phyloP scores from a whole-genome alignment of 305 asterid species.

The Solanum aculeatissimum region DNA sequence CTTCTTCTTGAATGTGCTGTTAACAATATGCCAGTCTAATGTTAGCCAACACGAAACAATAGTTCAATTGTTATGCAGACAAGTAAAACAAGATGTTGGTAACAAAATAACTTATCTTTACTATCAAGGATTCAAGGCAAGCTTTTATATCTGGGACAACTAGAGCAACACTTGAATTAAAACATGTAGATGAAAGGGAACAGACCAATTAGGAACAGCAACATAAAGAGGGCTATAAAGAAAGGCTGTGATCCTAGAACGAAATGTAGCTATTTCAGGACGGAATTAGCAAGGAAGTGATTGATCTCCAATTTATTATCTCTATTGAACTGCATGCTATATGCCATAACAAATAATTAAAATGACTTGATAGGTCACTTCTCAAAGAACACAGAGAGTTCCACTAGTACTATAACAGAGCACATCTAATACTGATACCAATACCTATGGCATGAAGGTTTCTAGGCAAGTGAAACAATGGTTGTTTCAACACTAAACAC shows the following conservation, averaged over 20 bases:
- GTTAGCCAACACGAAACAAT: neutral
- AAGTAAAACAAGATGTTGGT: neutral
- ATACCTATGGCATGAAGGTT: no score
- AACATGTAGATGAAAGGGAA: no score
- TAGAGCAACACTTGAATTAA: neutral
- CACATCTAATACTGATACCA: neutral
- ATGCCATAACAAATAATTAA: neutral
- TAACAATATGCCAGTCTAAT: neutral
- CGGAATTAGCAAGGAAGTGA: neutral
- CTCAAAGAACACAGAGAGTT: neutral
- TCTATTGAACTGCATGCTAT: neutral
- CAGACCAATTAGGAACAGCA: neutral
- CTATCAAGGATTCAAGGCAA: neutral
- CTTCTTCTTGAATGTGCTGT: conserved; percentile 56
- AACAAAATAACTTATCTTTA: accelerated
- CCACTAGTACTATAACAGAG: neutral
- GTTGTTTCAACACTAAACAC: no score
- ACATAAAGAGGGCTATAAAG: neutral
- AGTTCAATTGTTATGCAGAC: neutral
- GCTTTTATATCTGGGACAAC: neutral
- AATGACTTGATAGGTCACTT: neutral
- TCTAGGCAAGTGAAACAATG: no score
- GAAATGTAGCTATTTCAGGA: neutral
- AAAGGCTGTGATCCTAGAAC: neutral
- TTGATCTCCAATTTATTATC: neutral